Evolutionary conservation across 441 rosid genomes (phyloP), one percentile per base, ranked within the genome.

Genomic region (Corymbia citriodora): DNA sequence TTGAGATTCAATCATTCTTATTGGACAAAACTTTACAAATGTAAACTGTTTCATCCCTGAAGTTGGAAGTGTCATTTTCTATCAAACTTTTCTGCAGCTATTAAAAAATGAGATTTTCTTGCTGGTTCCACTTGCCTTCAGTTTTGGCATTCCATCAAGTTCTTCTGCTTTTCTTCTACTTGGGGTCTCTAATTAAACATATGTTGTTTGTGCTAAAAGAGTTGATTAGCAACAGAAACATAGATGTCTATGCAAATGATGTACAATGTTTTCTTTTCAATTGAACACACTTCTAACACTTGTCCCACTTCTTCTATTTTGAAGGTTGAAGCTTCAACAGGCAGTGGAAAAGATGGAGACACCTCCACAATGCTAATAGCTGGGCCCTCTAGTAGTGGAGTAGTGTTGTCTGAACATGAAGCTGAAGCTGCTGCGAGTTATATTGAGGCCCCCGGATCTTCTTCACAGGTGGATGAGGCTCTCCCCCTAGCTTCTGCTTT

Each of bases 311-410:
- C 85, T 79, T 45, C 85, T 79, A 40, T 79, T 79, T 79, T 45
- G 53, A 79, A 79, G 85, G 29, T 45, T 45, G 85, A 45, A 79
- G 85, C 89, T 23, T 63, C 92, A 48, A 55, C 18, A 48, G 49
- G 50, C 50, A 55, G 70, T 31, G 81, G 18, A 29, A n/a, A 52
- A 12, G 90, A n/a, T 57, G 74, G 87, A 45, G 45, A 48, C 63
- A 45, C 87, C 52, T 45, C 81, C 59, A 87, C 55, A 68, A 48
- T 27, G 85, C 52, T 79, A 55, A 87, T 79, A 72, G 83, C 91
- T 48, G 90, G 90, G 63, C 53, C 92, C 19, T 90, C 91, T 72
- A 87, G 57, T 72, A 87, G 49, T 70, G 55, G 29, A 14, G n/a
- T 53, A 19, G 87, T 27, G 33, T 63, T 31, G 55, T 19, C 89